phyloP scores from a whole-genome alignment of 2,329 filamentous ascomycete species.

The Simplicillium aogashimaense region DNA sequence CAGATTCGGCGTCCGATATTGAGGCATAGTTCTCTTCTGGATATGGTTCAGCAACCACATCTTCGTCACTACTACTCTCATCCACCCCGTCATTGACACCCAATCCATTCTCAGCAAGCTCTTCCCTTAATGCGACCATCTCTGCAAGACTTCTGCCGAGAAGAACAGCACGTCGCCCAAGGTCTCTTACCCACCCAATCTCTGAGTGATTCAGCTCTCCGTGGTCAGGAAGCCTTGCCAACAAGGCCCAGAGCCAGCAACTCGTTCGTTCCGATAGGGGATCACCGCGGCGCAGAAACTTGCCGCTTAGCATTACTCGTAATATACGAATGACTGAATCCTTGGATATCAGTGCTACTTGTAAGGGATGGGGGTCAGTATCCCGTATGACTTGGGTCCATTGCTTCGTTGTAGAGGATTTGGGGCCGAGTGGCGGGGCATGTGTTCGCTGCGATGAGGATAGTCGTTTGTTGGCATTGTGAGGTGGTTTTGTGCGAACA shows the following conservation, averaged over 20 bases:
- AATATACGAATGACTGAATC: conserved; percentile 57
- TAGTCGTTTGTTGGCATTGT: conserved; percentile 41
- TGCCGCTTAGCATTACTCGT: conserved; percentile 53
- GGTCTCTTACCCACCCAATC: conserved; percentile 64
- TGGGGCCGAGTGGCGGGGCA: conserved; percentile 42
- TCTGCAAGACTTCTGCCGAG: conserved; percentile 45
- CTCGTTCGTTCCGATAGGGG: conserved; percentile 58
- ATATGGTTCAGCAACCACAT: conserved; percentile 22
- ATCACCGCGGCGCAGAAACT: conserved; percentile 50
- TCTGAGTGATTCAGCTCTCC: conserved; percentile 69
- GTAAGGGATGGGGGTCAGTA: conserved; percentile 47
- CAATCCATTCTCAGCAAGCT: conserved; percentile 27
- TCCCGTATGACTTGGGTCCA: conserved; percentile 44
- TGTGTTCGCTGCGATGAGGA: conserved; percentile 41
- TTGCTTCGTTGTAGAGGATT: conserved; percentile 34
- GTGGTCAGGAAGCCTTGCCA: conserved; percentile 64
- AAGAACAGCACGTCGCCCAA: conserved; percentile 67
- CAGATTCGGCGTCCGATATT: conserved; percentile 9
- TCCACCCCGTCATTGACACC: conserved; percentile 36
- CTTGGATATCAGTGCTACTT: conserved; percentile 56
- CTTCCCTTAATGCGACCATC: conserved; percentile 36
- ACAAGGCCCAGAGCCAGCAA: conserved; percentile 75
- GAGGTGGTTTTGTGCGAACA: conserved; percentile 46
- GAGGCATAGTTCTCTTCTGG: conserved; percentile 12
- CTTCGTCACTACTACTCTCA: conserved; percentile 29